Base-by-base conservation (phyloP, 306 rosid species). In the Rosa rugosa region DNA sequence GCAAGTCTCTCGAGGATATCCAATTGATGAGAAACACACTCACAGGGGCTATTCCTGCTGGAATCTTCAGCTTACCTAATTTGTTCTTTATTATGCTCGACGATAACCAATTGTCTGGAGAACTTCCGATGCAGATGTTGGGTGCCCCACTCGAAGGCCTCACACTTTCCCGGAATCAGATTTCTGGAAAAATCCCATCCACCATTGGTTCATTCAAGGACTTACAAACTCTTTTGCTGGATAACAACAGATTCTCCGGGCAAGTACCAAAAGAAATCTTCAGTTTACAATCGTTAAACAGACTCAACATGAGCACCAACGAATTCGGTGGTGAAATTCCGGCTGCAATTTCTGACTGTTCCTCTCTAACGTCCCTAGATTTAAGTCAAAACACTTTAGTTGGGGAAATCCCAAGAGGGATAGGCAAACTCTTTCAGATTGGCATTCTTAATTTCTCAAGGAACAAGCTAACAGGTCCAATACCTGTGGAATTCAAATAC, bases 391-490 rank as follows among this genome's bases (percentile, higher is more conserved):
- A 94, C 75, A 25, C 12, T 63, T 81, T 94, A 1, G 25, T 5
- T 3, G 98, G 93, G 0, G 84, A 85, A 71, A 80, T 92, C 70
- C 97, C 98, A 0, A 72, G 25, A 9, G 94, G 91, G 4, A 89
- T 94, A 0, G 66, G 72, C 3, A 60, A 78, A 5, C 47, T 57
- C 82, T 94, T 2, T 5, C 80, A 89, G 86, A n/a, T n/a, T n/a
- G n/a, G n/a, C n/a, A 73, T 86, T 57, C 82, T 94, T 2, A 89
- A 92, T 44, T 59, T 92, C 1, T 92, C 97, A 0, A 59, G 60
- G 18, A 94, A 94, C 83, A 79, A 60, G 0, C 71, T 94, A 12
- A 71, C 89, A 0, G 94, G 97, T 0, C 75, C 75, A 51, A 46
- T 94, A 41, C 98, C 97, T 0, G 79, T 50, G 1, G 94, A 92